Conservation (phyloP, 2,329 filamentous ascomycete species). For the Exophiala spinifera region DNA sequence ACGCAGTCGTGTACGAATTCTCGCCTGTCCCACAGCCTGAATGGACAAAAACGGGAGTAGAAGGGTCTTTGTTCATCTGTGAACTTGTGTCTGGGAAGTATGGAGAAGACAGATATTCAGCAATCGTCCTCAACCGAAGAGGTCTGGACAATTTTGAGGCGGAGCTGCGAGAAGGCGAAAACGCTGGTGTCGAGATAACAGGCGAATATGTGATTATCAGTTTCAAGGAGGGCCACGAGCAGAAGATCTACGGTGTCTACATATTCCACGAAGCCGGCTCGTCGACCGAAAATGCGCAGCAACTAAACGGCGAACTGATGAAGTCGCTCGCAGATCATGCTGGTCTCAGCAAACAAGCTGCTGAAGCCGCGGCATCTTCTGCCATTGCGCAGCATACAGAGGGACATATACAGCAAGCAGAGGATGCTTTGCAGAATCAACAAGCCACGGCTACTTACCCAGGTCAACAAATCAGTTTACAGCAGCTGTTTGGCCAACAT, state of each 20-base stretch:
- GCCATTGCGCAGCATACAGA: constrained; percentile 31
- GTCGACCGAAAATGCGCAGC: constrained; percentile 52
- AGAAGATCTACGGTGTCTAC: constrained; percentile 59
- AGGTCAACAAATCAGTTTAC: constrained; percentile 53
- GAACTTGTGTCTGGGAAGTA: constrained; percentile 49
- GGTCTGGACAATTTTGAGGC: constrained; percentile 69
- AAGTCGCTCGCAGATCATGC: constrained; percentile 54
- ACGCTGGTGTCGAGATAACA: constrained; percentile 62
- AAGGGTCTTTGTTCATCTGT: constrained; percentile 88
- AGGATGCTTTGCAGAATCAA: constrained; percentile 31
- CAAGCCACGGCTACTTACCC: constrained; percentile 36
- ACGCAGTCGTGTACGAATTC: constrained; percentile 83
- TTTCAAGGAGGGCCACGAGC: constrained; percentile 31
- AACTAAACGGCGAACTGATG: constrained; percentile 48
- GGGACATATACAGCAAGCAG: constrained; percentile 37
- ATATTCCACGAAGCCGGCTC: constrained; percentile 60
- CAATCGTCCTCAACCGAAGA: constrained; percentile 71
- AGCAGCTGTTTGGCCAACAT: constrained; percentile 56
- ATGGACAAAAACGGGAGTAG: constrained; percentile 84
- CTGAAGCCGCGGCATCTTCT: constrained; percentile 37
- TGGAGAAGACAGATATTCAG: constrained; percentile 50
- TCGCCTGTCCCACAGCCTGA: constrained; percentile 54
- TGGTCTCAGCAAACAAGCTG: constrained; percentile 47
- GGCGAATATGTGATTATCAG: constrained; percentile 62
- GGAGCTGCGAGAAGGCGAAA: constrained; percentile 54